These are phyloP conservation scores for Trypethelium eluteriae DNA, from an alignment of 495 filamentous ascomycete genomes.

Conservation along the genomic window DNA sequence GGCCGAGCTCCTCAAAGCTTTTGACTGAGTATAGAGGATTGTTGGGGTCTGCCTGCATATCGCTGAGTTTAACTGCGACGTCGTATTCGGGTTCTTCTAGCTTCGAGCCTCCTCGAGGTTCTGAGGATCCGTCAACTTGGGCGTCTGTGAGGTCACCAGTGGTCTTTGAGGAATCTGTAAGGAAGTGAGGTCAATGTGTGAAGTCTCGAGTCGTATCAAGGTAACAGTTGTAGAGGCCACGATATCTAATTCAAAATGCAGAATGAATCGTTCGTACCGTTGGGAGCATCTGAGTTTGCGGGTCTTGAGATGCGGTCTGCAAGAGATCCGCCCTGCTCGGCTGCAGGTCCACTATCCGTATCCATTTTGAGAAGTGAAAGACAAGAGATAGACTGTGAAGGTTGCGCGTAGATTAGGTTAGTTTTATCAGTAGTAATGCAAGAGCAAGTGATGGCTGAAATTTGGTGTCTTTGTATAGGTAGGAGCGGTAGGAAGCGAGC, in stretches of 20 bases:
- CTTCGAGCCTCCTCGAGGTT: slow-evolving; percentile 33
- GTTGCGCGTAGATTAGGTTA: not conserved
- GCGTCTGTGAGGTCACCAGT: slow-evolving; percentile 25
- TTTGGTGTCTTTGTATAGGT: not conserved
- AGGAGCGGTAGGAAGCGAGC: not conserved
- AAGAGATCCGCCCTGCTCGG: not conserved
- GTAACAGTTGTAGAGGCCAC: not conserved
- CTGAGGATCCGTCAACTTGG: slow-evolving; percentile 49
- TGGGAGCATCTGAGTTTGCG: not conserved
- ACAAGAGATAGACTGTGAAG: not conserved
- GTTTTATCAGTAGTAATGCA: not conserved
- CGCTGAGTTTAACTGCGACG: slow-evolving; percentile 83
- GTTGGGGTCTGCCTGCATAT: slow-evolving; percentile 76
- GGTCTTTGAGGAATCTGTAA: not conserved
- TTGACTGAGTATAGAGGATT: slow-evolving; percentile 81
- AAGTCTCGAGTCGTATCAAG: not conserved
- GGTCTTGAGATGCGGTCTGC: not conserved
- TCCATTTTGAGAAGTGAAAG: not conserved
- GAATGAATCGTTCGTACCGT: not conserved
- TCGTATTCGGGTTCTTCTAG: slow-evolving; percentile 70
- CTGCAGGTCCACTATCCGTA: not conserved
- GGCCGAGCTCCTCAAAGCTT: slow-evolving; percentile 75
- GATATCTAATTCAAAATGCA: not conserved
- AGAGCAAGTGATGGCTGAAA: not conserved
- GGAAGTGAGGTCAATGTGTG: not conserved